Base-by-base conservation (phyloP, 2,329 filamentous ascomycete genomes). In the Colletotrichum paranaense region DNA sequence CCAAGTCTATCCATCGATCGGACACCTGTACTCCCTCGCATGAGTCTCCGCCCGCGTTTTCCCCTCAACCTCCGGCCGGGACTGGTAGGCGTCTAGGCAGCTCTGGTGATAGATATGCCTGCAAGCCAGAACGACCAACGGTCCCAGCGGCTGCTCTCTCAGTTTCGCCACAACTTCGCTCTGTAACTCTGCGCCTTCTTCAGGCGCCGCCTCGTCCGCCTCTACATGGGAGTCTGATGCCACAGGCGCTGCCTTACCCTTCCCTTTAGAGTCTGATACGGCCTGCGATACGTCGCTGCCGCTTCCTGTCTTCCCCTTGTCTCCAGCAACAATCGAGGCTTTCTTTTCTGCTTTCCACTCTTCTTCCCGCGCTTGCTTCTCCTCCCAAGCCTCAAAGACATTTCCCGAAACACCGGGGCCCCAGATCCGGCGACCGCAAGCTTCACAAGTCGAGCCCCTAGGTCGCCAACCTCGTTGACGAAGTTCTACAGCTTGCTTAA, bases 401-500 rank as follows among this genome's bases (percentile, higher is more conserved):
- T 91, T 89, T 0, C 90, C 89, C 0, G 94, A 93, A 0, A 95
- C 92, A 0, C 95, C 95, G 0, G 95, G 95, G 0, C 97, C 97
- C 96, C 97, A 99, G 1, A 95, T 89, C 7, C 95, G 88, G 60
- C 90, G 90, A 60, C 92, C 92, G 77, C 97, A 99, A 1, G 92
- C 92, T 82, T 98, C 96, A 80, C 97, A 99, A 0, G 92, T 92
- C 67, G 96, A 95, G 0, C 95, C 93, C 38, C 93, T 88, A 0
- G 97, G 95, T 62, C 96, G 88, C 97, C 97, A 99, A 1, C 97
- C 97, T 30, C 92, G 91, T 81, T 95, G 93, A 3, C 97, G 89
- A 6, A 97, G 88, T 67, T 89, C 87, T 8, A 93, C 91, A 5
- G 95, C 92, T 76, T 94, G 90, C 56, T 91, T 87, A 46, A 99